phyloP scores from a whole-genome alignment of 139 green algal species.

The Closterium sp. region DNA sequence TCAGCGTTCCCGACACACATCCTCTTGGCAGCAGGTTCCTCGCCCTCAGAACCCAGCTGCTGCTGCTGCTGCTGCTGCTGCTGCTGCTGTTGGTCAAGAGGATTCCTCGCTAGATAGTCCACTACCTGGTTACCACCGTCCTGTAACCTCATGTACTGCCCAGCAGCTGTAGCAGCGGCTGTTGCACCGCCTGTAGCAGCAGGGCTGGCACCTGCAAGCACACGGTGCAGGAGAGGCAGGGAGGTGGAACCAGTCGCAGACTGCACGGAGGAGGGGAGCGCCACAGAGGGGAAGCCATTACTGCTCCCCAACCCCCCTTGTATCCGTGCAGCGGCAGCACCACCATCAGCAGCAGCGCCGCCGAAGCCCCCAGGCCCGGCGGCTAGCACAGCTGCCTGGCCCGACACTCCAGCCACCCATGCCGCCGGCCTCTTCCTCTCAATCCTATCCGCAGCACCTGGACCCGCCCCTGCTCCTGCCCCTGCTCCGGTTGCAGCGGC shows the following conservation, averaged over 20 bases:
- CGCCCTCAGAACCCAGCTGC: not conserved
- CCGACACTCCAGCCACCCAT: not conserved
- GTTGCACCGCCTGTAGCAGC: not conserved
- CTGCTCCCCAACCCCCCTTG: not conserved
- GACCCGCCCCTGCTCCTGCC: not conserved
- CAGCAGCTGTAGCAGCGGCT: not conserved
- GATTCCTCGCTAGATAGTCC: not conserved
- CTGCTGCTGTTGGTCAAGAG: not conserved
- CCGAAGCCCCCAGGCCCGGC: not conserved
- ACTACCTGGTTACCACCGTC: not conserved
- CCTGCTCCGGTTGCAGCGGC: not conserved
- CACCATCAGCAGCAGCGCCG: not conserved
- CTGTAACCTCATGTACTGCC: not conserved
- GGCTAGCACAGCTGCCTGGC: not conserved
- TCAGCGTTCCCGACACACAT: not conserved
- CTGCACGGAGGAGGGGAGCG: not conserved
- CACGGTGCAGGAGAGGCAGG: not conserved
- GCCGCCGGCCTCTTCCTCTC: not conserved
- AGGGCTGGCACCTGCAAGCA: not conserved
- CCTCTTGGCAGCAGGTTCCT: not conserved
- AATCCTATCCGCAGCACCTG: not conserved
- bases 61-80: not conserved
- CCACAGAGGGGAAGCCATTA: not conserved
- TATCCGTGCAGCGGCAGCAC: not conserved
- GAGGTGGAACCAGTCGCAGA: not conserved